Percentiles rank a stretch among this genome's conserved stretches.
Conservation (phyloP, 352 stramenopile genomes). For the Globisporangium takayamanum region DNA sequence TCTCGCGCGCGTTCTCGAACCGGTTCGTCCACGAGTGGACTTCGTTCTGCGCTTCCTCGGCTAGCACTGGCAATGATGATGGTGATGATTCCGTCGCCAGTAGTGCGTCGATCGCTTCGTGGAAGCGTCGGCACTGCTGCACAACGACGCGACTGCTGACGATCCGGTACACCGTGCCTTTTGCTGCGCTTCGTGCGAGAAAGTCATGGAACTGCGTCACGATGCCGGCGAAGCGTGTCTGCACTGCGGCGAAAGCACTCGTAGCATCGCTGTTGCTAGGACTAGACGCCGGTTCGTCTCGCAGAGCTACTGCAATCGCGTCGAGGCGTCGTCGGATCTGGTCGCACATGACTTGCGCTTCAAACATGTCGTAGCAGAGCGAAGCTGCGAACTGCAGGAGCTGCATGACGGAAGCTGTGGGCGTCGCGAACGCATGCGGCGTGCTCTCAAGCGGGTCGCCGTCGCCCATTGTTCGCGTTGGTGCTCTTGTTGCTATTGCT, state of each 20-base stretch:
- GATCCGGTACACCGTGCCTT: conserved; percentile 1
- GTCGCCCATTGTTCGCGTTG: too few relatives aligned
- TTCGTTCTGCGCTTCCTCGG: conserved; percentile 2
- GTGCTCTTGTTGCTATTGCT: too few relatives aligned
- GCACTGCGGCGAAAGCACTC: not conserved
- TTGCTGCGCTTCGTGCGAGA: not conserved
- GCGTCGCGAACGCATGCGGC: too few relatives aligned
- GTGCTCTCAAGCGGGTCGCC: too few relatives aligned
- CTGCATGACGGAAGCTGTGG: not conserved
- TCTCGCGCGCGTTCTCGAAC: conserved; percentile 10
- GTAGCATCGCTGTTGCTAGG: not conserved
- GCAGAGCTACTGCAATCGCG: not conserved
- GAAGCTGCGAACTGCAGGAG: not conserved
- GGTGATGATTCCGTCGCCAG: not conserved
- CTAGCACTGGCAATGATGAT: not conserved
- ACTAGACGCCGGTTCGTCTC: not conserved
- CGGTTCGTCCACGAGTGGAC: conserved; percentile 5
- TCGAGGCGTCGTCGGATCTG: conserved; percentile 7
- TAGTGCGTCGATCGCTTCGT: conserved; percentile 1
- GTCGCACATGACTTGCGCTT: conserved; percentile 9
- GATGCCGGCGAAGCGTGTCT: not conserved
- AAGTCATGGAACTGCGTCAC: conserved; percentile 4
- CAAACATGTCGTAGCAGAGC: conserved; percentile 5
- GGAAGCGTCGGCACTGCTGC: not conserved
- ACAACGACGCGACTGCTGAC: conserved; percentile 7